Base-by-base conservation (phyloP, 768 basidiomycete species). In the Tricholoma matsutake region DNA sequence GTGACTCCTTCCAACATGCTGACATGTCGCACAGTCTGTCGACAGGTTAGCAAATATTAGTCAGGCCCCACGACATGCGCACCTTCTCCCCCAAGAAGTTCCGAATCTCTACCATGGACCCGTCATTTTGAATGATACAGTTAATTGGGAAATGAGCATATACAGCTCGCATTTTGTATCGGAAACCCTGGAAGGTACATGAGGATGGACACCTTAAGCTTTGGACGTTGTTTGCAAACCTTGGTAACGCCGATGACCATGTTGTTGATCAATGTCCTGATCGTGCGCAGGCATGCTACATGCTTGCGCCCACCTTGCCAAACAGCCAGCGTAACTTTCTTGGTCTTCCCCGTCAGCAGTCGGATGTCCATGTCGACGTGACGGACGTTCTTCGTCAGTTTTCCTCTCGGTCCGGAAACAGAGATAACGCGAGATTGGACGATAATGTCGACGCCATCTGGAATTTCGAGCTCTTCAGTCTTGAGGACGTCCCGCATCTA, bases 81-180 rank as follows among this genome's bases (percentile, higher is more conserved):
- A 92, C 93, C 85, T 95, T 95, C 81, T 94, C 93, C 64, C 94
- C 94, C 72, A 96, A 80, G 80, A 96, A 96, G 79, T 96, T 96
- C 65, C 95, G 90, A 75, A 97, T 96, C 75, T 96, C 95, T 52
- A 96, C 76, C 53, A 85, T 75, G 39, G 71, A 74, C 57, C 91
- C 93, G 61, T 75, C 75, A 7, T 91, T 86, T 74, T 91, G 88
- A 70, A 96, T 92, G 75, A 97, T 96, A 74, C 90, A 89, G 83
- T 99, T 99, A 84, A 99, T 97, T 63, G 97, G 97, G 83, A 99
- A 99, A 83, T 99, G 97, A 69, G 97, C 97, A 73, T 98, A 99
- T 56, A 99, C 97, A 28, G 94, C 85, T 68, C 96, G 93, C 96
- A 99, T 98, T 89, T 98, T 99, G 86, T 99, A 99, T 69, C 88